Evolutionary conservation across 2,329 filamentous ascomycete species (phyloP).

Genomic region (Leptographium lundbergii): DNA sequence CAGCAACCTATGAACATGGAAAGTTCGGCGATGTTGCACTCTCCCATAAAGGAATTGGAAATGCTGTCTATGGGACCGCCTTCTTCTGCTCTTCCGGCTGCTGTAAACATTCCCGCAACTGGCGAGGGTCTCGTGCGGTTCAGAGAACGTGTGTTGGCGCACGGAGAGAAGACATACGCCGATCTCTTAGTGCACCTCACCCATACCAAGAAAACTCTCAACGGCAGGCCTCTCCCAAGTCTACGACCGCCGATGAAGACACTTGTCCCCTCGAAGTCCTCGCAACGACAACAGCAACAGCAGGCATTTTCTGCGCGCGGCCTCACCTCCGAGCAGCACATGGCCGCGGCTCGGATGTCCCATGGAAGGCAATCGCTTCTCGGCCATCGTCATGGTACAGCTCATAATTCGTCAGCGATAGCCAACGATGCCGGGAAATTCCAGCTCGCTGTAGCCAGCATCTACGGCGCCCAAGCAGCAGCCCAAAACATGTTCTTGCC

Average conservation of each 20-base stretch:
- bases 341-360: background rate
- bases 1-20: conserved; percentile 16
- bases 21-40: conserved; percentile 13
- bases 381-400: background rate
- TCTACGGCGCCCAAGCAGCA: conserved; percentile 3
- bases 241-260: conserved; percentile 31
- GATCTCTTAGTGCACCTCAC: conserved; percentile 56
- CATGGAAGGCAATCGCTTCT: background rate
- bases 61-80: conserved; percentile 11
- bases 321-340: background rate
- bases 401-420: background rate
- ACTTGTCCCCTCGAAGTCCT: conserved; percentile 42
- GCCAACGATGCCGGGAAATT: conserved; percentile 12
- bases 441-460: conserved; percentile 6
- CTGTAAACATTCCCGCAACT: background rate
- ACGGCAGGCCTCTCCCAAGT: conserved; percentile 24
- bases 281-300: conserved; percentile 16
- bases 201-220: conserved; percentile 38
- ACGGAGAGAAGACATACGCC: conserved; percentile 61
- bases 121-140: conserved; percentile 29
- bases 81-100: background rate
- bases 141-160: conserved; percentile 54
- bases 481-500: conserved; percentile 23
- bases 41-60: conserved; percentile 15
- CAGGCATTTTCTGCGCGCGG: background rate